Conservation (phyloP, 352 stramenopile genomes). For the Saprolegnia parasitica region DNA sequence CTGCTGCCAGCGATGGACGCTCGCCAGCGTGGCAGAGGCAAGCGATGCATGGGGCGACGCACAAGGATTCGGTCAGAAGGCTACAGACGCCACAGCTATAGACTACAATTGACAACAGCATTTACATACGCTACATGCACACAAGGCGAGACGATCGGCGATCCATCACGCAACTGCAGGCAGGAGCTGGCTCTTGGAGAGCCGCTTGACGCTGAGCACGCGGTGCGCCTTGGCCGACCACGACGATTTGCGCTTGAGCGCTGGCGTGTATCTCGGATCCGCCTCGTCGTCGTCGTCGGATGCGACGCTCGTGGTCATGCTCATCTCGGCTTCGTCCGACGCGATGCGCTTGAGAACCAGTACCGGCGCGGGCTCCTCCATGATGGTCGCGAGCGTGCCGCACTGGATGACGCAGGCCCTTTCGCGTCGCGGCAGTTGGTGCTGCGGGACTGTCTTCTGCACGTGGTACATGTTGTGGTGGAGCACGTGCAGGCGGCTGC, state of each 20-base stretch:
- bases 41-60: too few relatives aligned
- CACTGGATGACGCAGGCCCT: conserved; percentile 57
- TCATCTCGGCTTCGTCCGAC: not conserved
- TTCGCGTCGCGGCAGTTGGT: conserved; percentile 40
- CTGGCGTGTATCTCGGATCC: not conserved
- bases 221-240: not conserved
- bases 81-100: not conserved
- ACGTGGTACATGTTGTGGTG: conserved; percentile 53
- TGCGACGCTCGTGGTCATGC: conserved; percentile 7
- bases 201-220: not conserved
- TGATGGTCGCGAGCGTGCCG: conserved; percentile 49
- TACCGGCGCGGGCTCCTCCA: conserved; percentile 37
- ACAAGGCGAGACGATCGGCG: not conserved
- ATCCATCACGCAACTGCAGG: not conserved
- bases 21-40: too few relatives aligned
- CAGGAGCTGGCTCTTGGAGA: not conserved
- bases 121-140: not conserved
- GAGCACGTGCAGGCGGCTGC: conserved; percentile 44
- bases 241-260: not conserved
- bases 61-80: too few relatives aligned
- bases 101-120: not conserved
- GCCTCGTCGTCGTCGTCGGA: conserved; percentile 6
- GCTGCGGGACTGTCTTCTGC: conserved; percentile 48
- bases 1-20: too few relatives aligned
- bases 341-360: not conserved